Base-by-base conservation (phyloP, 257 asterid genomes). In the Penstemon davidsonii region DNA sequence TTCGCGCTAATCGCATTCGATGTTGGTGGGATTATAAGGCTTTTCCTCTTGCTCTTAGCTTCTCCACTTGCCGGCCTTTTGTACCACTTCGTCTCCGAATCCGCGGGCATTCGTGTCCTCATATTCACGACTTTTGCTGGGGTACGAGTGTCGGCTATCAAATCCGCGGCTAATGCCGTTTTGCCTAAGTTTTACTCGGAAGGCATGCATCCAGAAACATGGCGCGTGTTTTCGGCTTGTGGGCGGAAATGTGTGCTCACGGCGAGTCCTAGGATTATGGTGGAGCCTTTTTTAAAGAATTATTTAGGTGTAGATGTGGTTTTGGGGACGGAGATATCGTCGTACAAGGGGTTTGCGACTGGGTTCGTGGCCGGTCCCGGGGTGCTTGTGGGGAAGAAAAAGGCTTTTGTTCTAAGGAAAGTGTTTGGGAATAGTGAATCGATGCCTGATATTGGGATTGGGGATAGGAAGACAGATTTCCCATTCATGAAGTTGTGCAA, bases 191-290 rank as follows among this genome's bases (percentile, higher is more conserved):
- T 82, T 41, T 87, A 90, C 69, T 79, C 87, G 5, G 60, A 64
- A 0, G 94, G 84, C 56, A 39, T 90, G 77, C 93, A 87, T n/a
- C 95, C 95, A 0, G 91, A 87, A 55, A 53, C 94, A 4, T 86
- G 91, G 91, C 88, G 83, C 2, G 91, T 86, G 36, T 85, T 90
- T 52, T 84, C 91, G 0, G 75, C 95, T 2, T 86, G 96, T 44
- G 86, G 91, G 71, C 75, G 55, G 59, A 83, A 79, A 63, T 84
- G 83, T 64, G 87, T 84, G 44, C 75, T 86, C 7, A 90, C 96
- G 3, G 93, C 95, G 0, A 90, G 82, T 76, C 95, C 96, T 0
- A 60, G 89, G 79, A 77, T 89, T 43, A 87, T 89, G 95, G 93
- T 84, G 47, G 96, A 89, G 77, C 42, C 86, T 0, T 81, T 79